These are phyloP conservation scores for Neophaeococcomyces aloes DNA, from an alignment of 2,329 filamentous ascomycete genomes.

Conservation along the genomic window DNA sequence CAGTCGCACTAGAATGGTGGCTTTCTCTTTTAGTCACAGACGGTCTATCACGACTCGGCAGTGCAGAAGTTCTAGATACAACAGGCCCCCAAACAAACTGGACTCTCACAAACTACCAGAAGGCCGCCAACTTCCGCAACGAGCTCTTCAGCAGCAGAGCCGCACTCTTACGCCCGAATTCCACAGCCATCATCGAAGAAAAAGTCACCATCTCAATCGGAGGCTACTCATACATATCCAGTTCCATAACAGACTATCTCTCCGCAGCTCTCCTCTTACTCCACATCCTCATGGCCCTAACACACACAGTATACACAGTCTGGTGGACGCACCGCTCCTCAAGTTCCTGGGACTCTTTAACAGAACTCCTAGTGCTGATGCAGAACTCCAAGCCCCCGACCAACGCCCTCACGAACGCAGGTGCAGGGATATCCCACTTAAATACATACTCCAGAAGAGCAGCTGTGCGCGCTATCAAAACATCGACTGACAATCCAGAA, in stretches of 20 bases:
- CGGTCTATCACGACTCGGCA: slow-evolving; percentile 3
- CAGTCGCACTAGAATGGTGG: slow-evolving; percentile 8
- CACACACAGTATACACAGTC: slow-evolving; percentile 1
- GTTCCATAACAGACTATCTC: slow-evolving; percentile 3
- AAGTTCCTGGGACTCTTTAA: slow-evolving; percentile 6
- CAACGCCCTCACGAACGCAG: slow-evolving; percentile 1
- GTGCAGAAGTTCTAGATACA: not conserved
- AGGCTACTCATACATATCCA: slow-evolving; percentile 4
- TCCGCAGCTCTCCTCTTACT: slow-evolving; percentile 2
- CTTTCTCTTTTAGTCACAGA: slow-evolving; percentile 4
- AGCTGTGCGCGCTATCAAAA: not conserved
- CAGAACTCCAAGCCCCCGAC: slow-evolving; percentile 3
- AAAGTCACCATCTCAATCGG: not conserved
- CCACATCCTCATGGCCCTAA: slow-evolving; percentile 4
- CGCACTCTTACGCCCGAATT: slow-evolving; percentile 1
- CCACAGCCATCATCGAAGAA: not conserved
- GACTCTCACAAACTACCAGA: not conserved
- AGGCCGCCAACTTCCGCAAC: slow-evolving; percentile 1
- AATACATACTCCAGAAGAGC: slow-evolving; percentile 4
- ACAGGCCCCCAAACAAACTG: not conserved
- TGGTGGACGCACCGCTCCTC: slow-evolving; percentile 1
- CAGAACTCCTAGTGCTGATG: slow-evolving; percentile 6
- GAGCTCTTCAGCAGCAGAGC: not conserved
- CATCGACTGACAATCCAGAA: not conserved
- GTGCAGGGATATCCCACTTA: not conserved